These are phyloP conservation scores for Pleoardoris graminearum DNA, from an alignment of 2,329 filamentous ascomycete genomes.

Conservation along the genomic window DNA sequence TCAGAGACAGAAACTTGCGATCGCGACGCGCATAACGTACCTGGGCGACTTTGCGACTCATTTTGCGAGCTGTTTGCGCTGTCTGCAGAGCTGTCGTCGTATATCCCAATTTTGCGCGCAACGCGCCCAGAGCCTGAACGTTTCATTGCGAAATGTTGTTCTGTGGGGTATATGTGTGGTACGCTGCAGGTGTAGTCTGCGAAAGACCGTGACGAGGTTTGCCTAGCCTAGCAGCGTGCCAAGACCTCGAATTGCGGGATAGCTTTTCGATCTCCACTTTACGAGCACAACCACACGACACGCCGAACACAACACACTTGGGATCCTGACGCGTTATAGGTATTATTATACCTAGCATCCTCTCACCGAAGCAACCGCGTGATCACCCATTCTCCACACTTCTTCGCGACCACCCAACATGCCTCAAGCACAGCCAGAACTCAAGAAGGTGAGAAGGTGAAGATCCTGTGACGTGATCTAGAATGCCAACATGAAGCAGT, in stretches of 20 bases:
- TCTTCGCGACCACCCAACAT: conserved; percentile 59
- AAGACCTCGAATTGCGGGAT: conserved; percentile 6
- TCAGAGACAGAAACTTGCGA: conserved; percentile 32
- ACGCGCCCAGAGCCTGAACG: conserved; percentile 64
- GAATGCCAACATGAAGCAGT: conserved; percentile 59
- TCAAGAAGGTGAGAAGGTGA: conserved; percentile 78
- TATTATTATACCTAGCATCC: not conserved
- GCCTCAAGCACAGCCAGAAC: conserved; percentile 98
- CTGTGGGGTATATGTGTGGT: not conserved
- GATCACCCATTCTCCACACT: not conserved
- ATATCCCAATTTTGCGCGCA: conserved; percentile 75
- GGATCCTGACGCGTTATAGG: not conserved
- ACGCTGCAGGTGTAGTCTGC: not conserved
- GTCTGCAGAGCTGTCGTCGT: conserved; percentile 57
- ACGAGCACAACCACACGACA: not conserved
- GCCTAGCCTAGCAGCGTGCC: conserved; percentile 1
- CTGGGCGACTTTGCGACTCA: conserved; percentile 40
- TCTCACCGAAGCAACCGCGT: not conserved
- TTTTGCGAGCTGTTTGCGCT: conserved; percentile 36
- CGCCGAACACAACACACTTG: not conserved
- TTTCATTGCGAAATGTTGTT: conserved; percentile 51
- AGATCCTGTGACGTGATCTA: not conserved
- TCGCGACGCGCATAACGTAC: conserved; percentile 44
- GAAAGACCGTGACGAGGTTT: not conserved
- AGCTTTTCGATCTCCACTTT: conserved; percentile 2